These are phyloP conservation scores for Clonostachys byssicola DNA, from an alignment of 2,329 filamentous ascomycete species.

Conservation along the genomic window DNA sequence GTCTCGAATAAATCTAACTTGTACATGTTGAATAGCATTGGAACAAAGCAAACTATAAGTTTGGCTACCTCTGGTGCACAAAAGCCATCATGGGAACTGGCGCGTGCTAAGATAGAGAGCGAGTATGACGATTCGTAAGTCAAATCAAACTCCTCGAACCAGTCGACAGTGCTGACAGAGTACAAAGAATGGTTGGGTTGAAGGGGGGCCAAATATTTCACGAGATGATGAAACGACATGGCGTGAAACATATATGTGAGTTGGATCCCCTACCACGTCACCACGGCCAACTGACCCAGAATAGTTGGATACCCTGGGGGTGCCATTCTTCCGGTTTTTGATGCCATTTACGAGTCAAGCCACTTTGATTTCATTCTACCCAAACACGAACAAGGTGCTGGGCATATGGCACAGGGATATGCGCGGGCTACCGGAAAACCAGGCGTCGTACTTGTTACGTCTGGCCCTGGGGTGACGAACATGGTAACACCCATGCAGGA, in stretches of 20 bases:
- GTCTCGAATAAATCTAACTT: no score
- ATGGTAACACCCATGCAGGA: slow-evolving; percentile 96
- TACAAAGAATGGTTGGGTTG: slow-evolving; percentile 80
- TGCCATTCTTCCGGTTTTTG: slow-evolving; percentile 95
- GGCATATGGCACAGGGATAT: slow-evolving; percentile 98
- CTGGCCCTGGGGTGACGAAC: slow-evolving; percentile 93
- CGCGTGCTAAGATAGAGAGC: no score
- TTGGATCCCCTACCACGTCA: slow-evolving; percentile 17
- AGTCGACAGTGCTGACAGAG: no score
- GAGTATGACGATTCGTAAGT: no score
- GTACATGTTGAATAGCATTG: no score
- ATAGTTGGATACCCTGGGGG: slow-evolving; percentile 86
- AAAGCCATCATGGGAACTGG: no score
- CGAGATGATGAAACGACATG: slow-evolving; percentile 95
- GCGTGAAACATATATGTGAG: slow-evolving; percentile 92
- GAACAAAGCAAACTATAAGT: no score
- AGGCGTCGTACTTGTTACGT: slow-evolving; percentile 94
- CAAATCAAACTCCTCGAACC: no score
- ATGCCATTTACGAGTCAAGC: slow-evolving; percentile 97
- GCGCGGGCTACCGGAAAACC: slow-evolving; percentile 90
- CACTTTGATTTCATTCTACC: slow-evolving; percentile 96
- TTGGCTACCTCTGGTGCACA: no score
- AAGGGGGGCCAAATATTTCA: slow-evolving; percentile 96
- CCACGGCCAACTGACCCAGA: neutral
- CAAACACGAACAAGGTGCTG: slow-evolving; percentile 94